Conservation (phyloP, 495 filamentous ascomycete species). For the Penicillium longicatenatum region DNA sequence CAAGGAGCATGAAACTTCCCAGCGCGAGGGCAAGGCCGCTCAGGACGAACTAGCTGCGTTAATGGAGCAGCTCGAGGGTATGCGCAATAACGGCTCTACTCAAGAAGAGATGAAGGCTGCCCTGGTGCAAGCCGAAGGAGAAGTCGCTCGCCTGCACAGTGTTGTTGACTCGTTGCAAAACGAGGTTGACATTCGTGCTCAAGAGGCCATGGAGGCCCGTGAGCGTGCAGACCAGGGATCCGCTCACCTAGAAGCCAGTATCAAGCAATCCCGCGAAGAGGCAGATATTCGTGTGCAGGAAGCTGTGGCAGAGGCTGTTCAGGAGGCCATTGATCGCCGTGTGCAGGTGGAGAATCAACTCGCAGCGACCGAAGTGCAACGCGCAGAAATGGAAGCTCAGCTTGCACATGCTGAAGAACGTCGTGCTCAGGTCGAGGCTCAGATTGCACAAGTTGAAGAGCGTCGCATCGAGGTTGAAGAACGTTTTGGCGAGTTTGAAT, state of each 20-base stretch:
- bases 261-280: conserved; percentile 40
- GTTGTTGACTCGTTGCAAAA: conserved; percentile 31
- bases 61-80: conserved; percentile 49
- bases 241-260: conserved; percentile 38
- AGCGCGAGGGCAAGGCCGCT: conserved; percentile 38
- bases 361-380: conserved; percentile 2
- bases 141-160: conserved; percentile 45
- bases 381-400: conserved; percentile 6
- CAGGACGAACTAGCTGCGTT: conserved; percentile 47
- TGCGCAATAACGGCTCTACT: conserved; percentile 35
- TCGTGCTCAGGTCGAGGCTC: background rate
- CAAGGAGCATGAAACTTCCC: conserved; percentile 41
- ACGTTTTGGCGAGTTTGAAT: background rate
- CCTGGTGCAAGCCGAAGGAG: conserved; percentile 53
- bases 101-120: conserved; percentile 34
- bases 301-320: conserved; percentile 5
- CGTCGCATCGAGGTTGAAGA: conserved; percentile 7
- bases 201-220: conserved; percentile 18
- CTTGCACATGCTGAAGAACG: conserved; percentile 21
- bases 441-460: background rate
- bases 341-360: conserved; percentile 36
- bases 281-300: conserved; percentile 36
- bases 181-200: conserved; percentile 36
- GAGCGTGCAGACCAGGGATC: conserved; percentile 19
- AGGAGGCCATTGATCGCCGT: conserved; percentile 21